Conservation (phyloP, 305 asterid species). For the Fraxinus greggii region DNA sequence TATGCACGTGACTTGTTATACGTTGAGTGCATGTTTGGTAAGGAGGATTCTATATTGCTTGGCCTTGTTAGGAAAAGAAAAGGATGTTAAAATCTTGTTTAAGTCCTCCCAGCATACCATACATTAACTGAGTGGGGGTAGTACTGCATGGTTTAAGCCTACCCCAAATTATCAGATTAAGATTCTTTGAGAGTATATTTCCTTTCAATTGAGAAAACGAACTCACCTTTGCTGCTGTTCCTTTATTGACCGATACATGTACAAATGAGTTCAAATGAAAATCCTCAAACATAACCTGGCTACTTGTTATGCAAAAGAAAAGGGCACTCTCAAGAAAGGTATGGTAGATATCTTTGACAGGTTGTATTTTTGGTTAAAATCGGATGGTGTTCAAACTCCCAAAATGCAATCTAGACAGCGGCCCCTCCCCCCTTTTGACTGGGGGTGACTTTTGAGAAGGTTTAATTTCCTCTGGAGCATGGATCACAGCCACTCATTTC, state of each 20-base stretch:
- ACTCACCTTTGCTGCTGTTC: background rate
- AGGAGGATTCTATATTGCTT: background rate
- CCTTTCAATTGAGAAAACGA: background rate
- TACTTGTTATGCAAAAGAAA: background rate
- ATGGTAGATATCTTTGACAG: background rate
- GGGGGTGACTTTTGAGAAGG: background rate
- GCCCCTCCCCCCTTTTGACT: slow-evolving; percentile 9
- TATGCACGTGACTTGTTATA: background rate
- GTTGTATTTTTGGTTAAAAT: background rate
- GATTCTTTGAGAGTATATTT: background rate
- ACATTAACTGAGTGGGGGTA: background rate
- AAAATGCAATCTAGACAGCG: background rate
- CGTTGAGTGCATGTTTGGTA: background rate
- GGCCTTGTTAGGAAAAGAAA: background rate
- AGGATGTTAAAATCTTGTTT: background rate
- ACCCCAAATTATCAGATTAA: background rate
- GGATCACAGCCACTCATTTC: slow-evolving; percentile 6
- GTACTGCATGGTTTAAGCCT: background rate
- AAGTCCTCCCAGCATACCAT: background rate
- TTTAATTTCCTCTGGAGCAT: slow-evolving; percentile 8
- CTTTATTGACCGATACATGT: background rate
- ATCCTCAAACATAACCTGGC: background rate
- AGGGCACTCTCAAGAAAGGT: background rate
- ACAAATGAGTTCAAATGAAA: background rate
- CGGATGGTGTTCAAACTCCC: background rate